Base-by-base conservation (phyloP, 2,329 filamentous ascomycete species). In the Arthrobotrys musiformis region DNA sequence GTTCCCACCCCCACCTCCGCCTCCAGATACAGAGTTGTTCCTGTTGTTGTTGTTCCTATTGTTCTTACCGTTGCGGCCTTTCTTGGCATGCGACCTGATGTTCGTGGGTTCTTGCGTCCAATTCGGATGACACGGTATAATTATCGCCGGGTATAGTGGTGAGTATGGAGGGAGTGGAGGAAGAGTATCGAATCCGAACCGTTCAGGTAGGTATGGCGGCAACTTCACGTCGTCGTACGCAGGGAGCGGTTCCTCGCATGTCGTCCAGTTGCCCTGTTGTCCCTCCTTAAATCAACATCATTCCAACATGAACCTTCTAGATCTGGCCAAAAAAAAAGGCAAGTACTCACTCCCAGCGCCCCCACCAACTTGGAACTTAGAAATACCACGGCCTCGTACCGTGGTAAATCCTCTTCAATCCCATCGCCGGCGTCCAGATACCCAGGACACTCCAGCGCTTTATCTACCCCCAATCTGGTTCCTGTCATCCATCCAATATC, bases 41-140 rank as follows among this genome's bases (percentile, higher is more conserved):
- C 70, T 70, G 35, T 48, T 52, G 7, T 19, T 24, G 50, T 61
- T 66, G n/a, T 40, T 26, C 2, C 40, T 75, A 13, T 58, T 68
- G 24, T 56, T 66, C 54, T 37, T 33, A 9, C 33, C 44, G 22
- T 70, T 76, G n/a, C n/a, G n/a, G n/a, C n/a, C n/a, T 46, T 75
- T 77, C 52, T 77, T 77, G 19, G 73, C 73, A 17, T 70, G 60
- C 4, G 73, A 77, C 11, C 73, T 40, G 8, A 77, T 17, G 52
- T 77, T 77, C 50, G 50, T 62, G n/a, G 73, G 73, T 13, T 77
- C 66, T 22, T 77, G 66, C 1, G 50, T 70, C 8, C 64, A 33
- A 40, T 77, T 60, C n/a, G 60, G 73, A 15, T 50, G 58, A 19
- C 22, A 52, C n/a, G 60, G 44, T 33, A 66, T 42, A 13, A 54